These are phyloP conservation scores for Dactylis glomerata DNA, from an alignment of 176 grass and related monocot genomes.

Conservation along the genomic window DNA sequence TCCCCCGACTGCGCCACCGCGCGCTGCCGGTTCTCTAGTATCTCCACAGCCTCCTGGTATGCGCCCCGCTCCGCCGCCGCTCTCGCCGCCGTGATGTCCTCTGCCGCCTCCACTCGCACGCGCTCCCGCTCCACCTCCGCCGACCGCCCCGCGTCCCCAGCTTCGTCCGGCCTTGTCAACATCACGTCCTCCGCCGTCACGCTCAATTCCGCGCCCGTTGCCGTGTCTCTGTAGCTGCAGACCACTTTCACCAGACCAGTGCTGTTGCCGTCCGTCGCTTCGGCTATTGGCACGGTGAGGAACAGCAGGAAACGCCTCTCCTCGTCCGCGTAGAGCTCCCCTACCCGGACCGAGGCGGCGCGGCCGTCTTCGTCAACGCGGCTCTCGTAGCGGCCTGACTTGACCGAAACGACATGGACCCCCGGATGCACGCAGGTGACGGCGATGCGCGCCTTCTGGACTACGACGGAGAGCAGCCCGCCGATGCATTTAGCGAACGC, in stretches of 20 bases:
- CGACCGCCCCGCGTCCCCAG: not conserved
- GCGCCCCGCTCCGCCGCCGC: conserved; percentile 20
- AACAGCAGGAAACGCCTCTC: conserved; percentile 58
- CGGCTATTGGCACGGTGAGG: conserved; percentile 27
- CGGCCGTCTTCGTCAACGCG: conserved; percentile 28
- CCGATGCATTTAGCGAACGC: conserved; percentile 84
- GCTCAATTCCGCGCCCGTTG: not conserved
- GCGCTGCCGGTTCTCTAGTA: conserved; percentile 23
- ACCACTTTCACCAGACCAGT: conserved; percentile 38
- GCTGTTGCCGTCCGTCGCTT: not conserved
- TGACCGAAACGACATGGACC: conserved; percentile 28
- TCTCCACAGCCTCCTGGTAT: not conserved
- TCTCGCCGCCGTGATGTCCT: conserved; percentile 36
- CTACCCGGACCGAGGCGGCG: conserved; percentile 24
- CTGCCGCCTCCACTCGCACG: conserved; percentile 29
- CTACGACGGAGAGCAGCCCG: conserved; percentile 61
- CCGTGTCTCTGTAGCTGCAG: conserved; percentile 38
- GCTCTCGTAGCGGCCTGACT: conserved; percentile 60
- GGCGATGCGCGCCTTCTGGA: conserved; percentile 31
- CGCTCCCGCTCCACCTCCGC: conserved; percentile 44
- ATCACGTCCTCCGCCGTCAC: conserved; percentile 31
- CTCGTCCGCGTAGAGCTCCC: conserved; percentile 65
- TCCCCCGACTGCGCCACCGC: not conserved
- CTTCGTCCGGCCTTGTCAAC: not conserved
- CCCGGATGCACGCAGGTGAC: conserved; percentile 17